Evolutionary conservation across 2,329 filamentous ascomycete species (phyloP), one percentile per base, ranked within the genome.

Genomic region (Diaporthe australafricana): DNA sequence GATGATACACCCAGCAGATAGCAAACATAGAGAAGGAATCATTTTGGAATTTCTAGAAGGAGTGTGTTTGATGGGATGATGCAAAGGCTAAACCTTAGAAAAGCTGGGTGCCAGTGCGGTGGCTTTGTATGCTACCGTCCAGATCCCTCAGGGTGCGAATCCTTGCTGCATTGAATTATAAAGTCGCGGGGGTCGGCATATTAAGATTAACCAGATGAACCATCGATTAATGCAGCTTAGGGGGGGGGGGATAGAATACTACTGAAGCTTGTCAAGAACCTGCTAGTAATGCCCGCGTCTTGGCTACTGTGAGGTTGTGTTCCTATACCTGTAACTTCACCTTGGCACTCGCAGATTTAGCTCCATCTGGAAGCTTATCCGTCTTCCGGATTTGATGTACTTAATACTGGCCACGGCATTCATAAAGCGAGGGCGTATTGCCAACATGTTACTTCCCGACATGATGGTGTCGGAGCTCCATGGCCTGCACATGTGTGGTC

Each of bases 301-400:
- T 62, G 56, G 56, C 38, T 45, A 45, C 14, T 2, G 2, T 30
- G 9, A 55, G 4, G 27, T 55, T 5, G 52, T 35, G 52, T 42
- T 42, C 56, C 38, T 45, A 38, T 38, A 25, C 45, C 30, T n/a
- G 30, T n/a, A 42, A 50, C 12, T 48, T 38, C 12, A 12, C 30
- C 60, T 65, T 65, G 60, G 60, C 60, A 50, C 30, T 65, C 45
- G 60, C 60, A 14, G 14, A 25, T 27, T 50, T 50, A 25, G 60
- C 60, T 65, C n/a, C 30, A 38, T 65, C 30, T 65, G 30, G 60
- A 20, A 50, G 38, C 1, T n/a, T 20, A 3, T 25, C 60, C 60
- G 60, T 50, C n/a, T 35, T 38, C 60, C 30, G 60, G 60, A 20
- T 65, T 62, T 65, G 60, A 50, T 65, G 30, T 11, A 50, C 60